These are phyloP conservation scores for Solanum chmielewskii DNA, from an alignment of 257 asterid species.

Conservation along the genomic window DNA sequence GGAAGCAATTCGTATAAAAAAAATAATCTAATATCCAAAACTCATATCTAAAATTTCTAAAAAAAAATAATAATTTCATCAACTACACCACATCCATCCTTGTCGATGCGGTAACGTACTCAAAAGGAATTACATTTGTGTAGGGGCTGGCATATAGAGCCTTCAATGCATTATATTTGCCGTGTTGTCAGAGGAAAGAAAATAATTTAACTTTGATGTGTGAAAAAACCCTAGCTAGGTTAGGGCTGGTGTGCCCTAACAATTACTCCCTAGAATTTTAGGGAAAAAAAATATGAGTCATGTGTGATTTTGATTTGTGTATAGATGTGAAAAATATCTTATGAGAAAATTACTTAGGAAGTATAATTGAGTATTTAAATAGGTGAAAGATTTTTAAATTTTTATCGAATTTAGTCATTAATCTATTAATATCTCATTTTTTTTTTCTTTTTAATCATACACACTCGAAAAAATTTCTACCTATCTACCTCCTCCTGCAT, in stretches of 20 bases:
- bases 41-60: rapidly evolving
- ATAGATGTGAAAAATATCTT: not conserved
- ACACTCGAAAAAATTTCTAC: too few relatives aligned
- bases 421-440: too few relatives aligned
- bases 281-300: not conserved
- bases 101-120: not conserved
- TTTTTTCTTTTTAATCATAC: too few relatives aligned
- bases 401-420: too few relatives aligned
- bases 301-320: not conserved
- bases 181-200: not conserved
- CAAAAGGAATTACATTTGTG: not conserved
- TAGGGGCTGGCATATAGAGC: not conserved
- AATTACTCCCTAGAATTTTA: not conserved
- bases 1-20: not conserved
- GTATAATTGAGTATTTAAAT: too few relatives aligned
- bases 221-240: not conserved
- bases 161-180: not conserved
- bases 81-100: too few relatives aligned
- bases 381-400: too few relatives aligned
- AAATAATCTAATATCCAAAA: too few relatives aligned
- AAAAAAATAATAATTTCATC: not conserved
- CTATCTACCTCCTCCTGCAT: too few relatives aligned
- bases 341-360: too few relatives aligned
- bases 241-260: not conserved
- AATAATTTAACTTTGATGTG: not conserved